A percentile compares a stretch with the other conserved stretches of the same genome.
Conservation (phyloP, 1,139 yeast genomes). For the Diutina pseudorugosa region DNA sequence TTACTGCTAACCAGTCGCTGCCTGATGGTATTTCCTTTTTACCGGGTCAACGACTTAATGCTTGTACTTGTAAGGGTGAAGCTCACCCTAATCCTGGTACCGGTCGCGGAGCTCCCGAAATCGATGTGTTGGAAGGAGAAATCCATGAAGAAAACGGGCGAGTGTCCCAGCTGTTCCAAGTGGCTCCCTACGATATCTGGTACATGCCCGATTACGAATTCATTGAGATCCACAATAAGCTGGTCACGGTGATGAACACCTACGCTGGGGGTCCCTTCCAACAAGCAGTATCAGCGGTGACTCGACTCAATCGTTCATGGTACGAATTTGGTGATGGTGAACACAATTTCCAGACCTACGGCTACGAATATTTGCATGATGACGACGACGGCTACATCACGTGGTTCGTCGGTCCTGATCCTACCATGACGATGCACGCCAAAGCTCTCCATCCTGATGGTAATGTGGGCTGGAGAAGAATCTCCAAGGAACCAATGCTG, state of each 20-base stretch:
- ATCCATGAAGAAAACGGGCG: constrained; percentile 36
- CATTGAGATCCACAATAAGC: constrained; percentile 46
- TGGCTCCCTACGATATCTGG: constrained; percentile 85
- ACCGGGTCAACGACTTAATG: constrained; percentile 62
- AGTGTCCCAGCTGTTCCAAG: constrained; percentile 72
- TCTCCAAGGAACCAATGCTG: constrained; percentile 20
- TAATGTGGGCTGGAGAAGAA: constrained; percentile 15
- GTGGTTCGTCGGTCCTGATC: constrained; percentile 69
- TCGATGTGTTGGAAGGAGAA: constrained; percentile 74
- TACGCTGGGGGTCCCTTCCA: constrained; percentile 81
- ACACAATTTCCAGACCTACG: constrained; percentile 15
- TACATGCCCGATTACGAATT: constrained; percentile 70
- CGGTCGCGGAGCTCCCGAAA: constrained; percentile 88
- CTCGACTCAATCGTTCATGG: constrained; percentile 45
- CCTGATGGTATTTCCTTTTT: constrained; percentile 70
- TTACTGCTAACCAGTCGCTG: constrained; percentile 78
- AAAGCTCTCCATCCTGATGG: constrained; percentile 59
- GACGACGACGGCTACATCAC: constrained; percentile 55
- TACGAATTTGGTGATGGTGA: constrained; percentile 14
- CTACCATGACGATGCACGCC: constrained; percentile 51
- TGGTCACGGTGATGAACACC: constrained; percentile 58
- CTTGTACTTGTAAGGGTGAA: constrained; percentile 62
- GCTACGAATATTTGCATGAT: constrained; percentile 58
- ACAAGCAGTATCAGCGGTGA: constrained; percentile 69
- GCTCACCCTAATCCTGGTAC: constrained; percentile 70